phyloP scores from a whole-genome alignment of 1,284 basidiomycete species.

The Boletellus dicymbophilus region DNA sequence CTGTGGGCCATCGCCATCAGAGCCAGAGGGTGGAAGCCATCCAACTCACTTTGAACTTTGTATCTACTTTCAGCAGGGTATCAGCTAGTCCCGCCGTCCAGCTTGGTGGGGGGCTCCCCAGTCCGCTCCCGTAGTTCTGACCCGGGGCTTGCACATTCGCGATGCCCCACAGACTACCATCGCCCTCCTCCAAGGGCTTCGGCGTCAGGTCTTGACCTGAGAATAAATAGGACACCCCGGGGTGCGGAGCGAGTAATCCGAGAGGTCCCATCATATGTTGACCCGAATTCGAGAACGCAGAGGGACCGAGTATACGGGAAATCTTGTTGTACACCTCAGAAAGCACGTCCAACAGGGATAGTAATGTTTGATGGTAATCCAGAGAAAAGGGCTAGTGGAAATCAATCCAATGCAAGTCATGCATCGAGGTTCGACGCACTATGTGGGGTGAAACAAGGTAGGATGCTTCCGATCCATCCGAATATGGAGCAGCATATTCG shows the following conservation, averaged over 20 bases:
- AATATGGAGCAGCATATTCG: conserved; percentile 61
- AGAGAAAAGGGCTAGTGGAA: conserved; percentile 73
- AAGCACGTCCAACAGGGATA: conserved; percentile 83
- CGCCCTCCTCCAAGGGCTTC: conserved; percentile 41
- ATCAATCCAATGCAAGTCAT: conserved; percentile 1
- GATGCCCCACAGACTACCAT: conserved; percentile 68
- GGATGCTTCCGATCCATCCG: conserved; percentile 63
- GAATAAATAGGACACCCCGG: conserved; percentile 81
- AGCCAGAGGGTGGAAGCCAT: neutral
- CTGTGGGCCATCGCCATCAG: conserved; percentile 38
- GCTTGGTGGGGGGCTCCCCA: conserved; percentile 53
- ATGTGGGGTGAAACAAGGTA: conserved; percentile 78
- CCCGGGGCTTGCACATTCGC: conserved; percentile 48
- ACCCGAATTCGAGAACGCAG: conserved; percentile 59
- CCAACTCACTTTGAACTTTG: conserved; percentile 72
- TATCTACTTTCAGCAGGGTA: conserved; percentile 76
- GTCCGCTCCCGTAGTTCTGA: conserved; percentile 30
- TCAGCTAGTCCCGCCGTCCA: conserved; percentile 71
- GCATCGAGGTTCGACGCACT: conserved; percentile 40
- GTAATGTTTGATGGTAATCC: conserved; percentile 85
- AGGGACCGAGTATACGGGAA: conserved; percentile 74
- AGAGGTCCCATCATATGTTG: conserved; percentile 78
- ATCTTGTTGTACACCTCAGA: conserved; percentile 88
- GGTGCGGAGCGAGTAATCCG: conserved; percentile 70
- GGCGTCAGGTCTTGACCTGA: conserved; percentile 38